Base-by-base conservation (phyloP, 2,329 filamentous ascomycete species). In the Colletotrichum tropicicola region DNA sequence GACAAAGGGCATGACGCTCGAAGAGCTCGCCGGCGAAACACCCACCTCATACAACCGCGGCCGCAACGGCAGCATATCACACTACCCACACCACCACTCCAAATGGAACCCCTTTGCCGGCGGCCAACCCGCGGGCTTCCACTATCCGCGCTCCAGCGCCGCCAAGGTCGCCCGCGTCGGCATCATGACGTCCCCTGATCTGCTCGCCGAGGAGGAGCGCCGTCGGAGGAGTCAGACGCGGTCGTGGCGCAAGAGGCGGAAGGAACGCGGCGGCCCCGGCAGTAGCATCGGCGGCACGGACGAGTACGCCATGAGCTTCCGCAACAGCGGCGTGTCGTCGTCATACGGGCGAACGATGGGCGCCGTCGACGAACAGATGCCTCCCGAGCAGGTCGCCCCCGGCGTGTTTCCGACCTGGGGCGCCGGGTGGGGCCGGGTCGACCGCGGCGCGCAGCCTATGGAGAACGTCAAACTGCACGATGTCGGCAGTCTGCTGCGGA, bases 1-100 rank as follows among this genome's bases (percentile, higher is more conserved):
- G 78, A 94, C 90, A 0, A 93, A 91, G 79, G 85, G 90, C 1
- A 83, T 88, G 74, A 93, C 91, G 0, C 80, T 96, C 43, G 92
- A 93, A 73, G 86, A 90, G 68, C 79, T 93, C 15, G 85, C 89
- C 1, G 90, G 89, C 9, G 91, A 93, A 74, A 81, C 86, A 3
- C 85, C 87, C 2, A 89, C 88, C 19, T 89, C 81, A 28, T 85
- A 85, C 69, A 84, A 86, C 57, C 75, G 81, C 5, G 83, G 82
- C 28, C 81, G 81, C 48, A 85, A 84, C 70, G 83, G 83, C 21
- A 85, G 83, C 67, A 81, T 83, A 67, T 73, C 72, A 48, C 72
- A 77, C 10, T 76, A 73, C 19, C 71, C 72, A 3, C 72, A 75
- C 4, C 73, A 71, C 39, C 57, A 73, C 37, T 73, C 70, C 5